phyloP scores from a whole-genome alignment of 2,329 filamentous ascomycete genomes.

The Xylaria sp. region DNA sequence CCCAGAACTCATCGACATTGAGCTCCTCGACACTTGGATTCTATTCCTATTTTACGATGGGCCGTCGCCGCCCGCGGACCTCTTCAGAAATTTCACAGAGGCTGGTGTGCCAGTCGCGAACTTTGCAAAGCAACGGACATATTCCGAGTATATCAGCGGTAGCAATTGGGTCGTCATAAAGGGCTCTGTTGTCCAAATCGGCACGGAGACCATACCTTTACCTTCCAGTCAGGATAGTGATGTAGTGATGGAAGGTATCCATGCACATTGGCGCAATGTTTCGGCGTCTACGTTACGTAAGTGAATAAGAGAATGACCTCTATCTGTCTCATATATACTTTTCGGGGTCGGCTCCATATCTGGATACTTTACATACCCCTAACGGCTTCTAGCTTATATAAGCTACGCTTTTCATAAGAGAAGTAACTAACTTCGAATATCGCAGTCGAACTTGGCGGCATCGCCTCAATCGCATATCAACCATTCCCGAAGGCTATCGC shows the following conservation, averaged over 20 bases:
- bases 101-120: slow-evolving; percentile 47
- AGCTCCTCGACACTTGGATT: slow-evolving; percentile 59
- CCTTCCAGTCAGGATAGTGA: slow-evolving; percentile 36
- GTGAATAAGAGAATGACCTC: background rate
- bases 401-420: background rate
- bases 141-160: slow-evolving; percentile 51
- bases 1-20: slow-evolving; percentile 34
- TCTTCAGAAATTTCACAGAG: slow-evolving; percentile 62
- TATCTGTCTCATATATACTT: background rate
- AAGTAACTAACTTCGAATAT: background rate
- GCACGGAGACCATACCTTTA: slow-evolving; percentile 46
- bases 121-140: slow-evolving; percentile 53
- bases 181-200: slow-evolving; percentile 43
- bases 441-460: slow-evolving; percentile 35
- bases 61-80: slow-evolving; percentile 52
- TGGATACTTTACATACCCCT: background rate
- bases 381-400: background rate
- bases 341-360: no score
- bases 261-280: slow-evolving; percentile 44
- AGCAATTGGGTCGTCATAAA: slow-evolving; percentile 51
- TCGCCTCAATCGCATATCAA: slow-evolving; percentile 47
- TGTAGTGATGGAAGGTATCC: slow-evolving; percentile 41
- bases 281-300: slow-evolving; percentile 32
- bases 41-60: slow-evolving; percentile 70
- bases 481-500: slow-evolving; percentile 48